Evolutionary conservation across 768 basidiomycete species (phyloP), one percentile per base, ranked within the genome.

Genomic region (Panaeolus cyanescens): DNA sequence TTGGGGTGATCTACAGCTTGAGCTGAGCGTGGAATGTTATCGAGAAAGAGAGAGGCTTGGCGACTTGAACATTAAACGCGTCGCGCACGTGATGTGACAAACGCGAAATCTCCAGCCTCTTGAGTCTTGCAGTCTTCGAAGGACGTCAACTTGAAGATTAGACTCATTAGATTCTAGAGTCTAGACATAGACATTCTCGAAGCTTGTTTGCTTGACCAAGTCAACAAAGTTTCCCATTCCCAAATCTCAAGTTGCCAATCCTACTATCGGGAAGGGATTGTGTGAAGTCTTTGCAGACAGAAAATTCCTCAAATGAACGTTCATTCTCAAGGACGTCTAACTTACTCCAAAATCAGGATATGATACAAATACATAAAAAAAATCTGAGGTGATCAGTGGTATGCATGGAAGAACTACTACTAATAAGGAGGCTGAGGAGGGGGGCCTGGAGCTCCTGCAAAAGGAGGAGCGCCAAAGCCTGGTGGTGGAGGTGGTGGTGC

Each of bases 381-480:
- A 50, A 28, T 13, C 8, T 28, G 45, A 50, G 30, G n/a, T n/a
- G 8, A 25, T 28, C 19, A n/a, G 17, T 4, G 6, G 17, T 28
- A 15, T 28, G 2, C 45, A 50, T 8, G 4, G 58, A 57, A 12
- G 45, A 45, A 45, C n/a, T n/a, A n/a, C n/a, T n/a, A 28, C 45
- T 50, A 50, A 50, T 50, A 50, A 13, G 25, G 45, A 8, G 45
- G 45, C 12, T 50, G 45, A 12, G 22, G 60, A 22, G 62, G 61
- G 30, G 33, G 54, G 8, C 36, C 62, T 22, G 61, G 28, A 12
- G 57, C 53, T 15, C 39, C 36, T 37, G 59, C 22, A 28, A 58
- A 54, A n/a, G 31, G 59, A 28, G 57, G 36, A 20, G 40, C 62
- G n/a, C 45, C 62, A 37, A 85, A 83, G 32, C 72, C 73, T 8